Evolutionary conservation across 257 asterid species (phyloP), one percentile per base, ranked within the genome.

Genomic region (Salvia hispanica): DNA sequence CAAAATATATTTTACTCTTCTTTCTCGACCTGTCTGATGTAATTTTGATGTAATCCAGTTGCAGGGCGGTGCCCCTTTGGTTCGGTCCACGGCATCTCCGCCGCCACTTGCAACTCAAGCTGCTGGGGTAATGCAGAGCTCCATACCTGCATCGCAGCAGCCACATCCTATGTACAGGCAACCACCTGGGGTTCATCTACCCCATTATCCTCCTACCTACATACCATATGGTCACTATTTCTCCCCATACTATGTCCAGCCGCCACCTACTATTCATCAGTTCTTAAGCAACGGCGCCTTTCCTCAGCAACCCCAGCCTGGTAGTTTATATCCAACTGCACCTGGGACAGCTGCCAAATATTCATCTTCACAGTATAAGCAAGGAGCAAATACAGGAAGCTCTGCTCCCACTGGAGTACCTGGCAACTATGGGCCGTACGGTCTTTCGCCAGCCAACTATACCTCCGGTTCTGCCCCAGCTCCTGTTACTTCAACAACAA

Each of bases 241-340:
- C 71, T 73, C 96, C 63, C 96, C 98, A 40, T 77, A 76, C 77
- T 87, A 81, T 69, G 80, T 82, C 77, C 31, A 25, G 31, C 92
- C 91, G 15, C 96, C 90, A 6, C 86, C 90, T 2, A 72, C 95
- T 47, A 78, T 92, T 68, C 98, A 87, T 81, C 98, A 86, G 71
- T 89, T 80, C 75, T 72, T 89, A 64, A 76, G 84, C 83, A 87
- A 78, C 63, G 92, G 96, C 37, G 81, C 83, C 21, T 92, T 84
- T 73, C 89, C 95, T 48, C 96, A 87, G 87, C 96, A 85, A 77
- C 91, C 95, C 72, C 98, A 82, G 81, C 72, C 91, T 64, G 96
- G 83, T 34, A 77, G 77, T 63, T 57, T 86, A 47, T 89, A 87
- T 81, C 96, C 85, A 74, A 60, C 89, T 64, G 83, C 88, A 61